Base-by-base conservation (phyloP, 2,329 filamentous ascomycete species). In the Coleophoma eucalyptorum region DNA sequence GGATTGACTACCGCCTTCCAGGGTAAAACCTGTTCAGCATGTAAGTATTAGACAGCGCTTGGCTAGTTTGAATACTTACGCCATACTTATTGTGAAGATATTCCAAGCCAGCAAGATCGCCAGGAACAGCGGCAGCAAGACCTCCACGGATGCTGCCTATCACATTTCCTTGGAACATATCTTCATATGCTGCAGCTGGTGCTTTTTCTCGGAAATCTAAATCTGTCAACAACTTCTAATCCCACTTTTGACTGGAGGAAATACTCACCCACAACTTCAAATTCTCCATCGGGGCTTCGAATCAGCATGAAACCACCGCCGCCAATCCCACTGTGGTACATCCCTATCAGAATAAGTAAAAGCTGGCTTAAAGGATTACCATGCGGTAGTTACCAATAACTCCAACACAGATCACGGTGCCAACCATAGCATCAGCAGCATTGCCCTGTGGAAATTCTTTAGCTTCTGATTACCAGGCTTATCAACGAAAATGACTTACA, bases 281-380 rank as follows among this genome's bases (percentile, higher is more conserved):
- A 95, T 16, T 75, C 74, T n/a, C 90, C 90, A 52, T 89, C 75
- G 15, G 81, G 72, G 33, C 82, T 77, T 44, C 89, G 84, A 5
- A 96, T 81, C 5, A 96, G 76, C 78, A 91, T 88, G 70, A 97
- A 97, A 2, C 93, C 93, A 38, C 93, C 93, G 6, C 93, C 93
- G 18, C 89, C 92, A 52, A 97, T 87, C 15, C 93, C 92, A 38
- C 80, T 81, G 66, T 92, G 88, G 59, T 90, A 89, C 83, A 89
- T 89, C 50, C 79, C 74, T 77, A 33, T n/a, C 10, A 19, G 8
- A 1, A 43, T 55, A 21, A 59, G 50, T 18, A 31, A 31, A 12
- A 16, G 16, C 21, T 19, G n/a, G 33, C 21, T 33, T 15, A 15
- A 5, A 21, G 52, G 20, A 53, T n/a, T 18, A 15, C 31, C 47